Conservation (phyloP, 345 rosid genomes). For the Leavenworthia alabamica region DNA sequence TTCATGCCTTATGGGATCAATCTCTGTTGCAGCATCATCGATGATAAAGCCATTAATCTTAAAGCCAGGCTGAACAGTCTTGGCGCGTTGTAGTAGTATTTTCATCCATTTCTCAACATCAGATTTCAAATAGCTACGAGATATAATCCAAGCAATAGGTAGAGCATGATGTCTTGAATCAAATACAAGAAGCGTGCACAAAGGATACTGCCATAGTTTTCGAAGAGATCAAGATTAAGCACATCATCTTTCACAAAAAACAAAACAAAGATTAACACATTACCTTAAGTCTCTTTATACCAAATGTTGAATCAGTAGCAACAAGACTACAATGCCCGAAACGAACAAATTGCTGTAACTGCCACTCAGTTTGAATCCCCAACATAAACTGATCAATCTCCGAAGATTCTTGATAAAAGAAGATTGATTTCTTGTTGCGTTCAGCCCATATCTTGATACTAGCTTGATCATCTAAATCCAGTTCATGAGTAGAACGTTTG, state of each 20-base stretch:
- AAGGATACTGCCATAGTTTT: slow-evolving; percentile 57
- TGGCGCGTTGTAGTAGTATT: slow-evolving; percentile 58
- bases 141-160: slow-evolving; percentile 88
- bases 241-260: neutral
- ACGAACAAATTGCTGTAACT: slow-evolving; percentile 79
- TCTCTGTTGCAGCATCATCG: slow-evolving; percentile 83
- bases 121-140: slow-evolving; percentile 73
- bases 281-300: slow-evolving; percentile 90
- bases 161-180: slow-evolving; percentile 94
- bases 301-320: slow-evolving; percentile 84
- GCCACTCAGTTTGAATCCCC: slow-evolving; percentile 96
- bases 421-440: slow-evolving; percentile 78
- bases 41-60: slow-evolving; percentile 68
- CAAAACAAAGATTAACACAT: neutral
- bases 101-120: slow-evolving; percentile 89
- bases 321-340: slow-evolving; percentile 80
- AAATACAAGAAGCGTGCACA: slow-evolving; percentile 81
- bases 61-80: slow-evolving; percentile 62
- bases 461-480: slow-evolving; percentile 88
- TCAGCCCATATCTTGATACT: slow-evolving; percentile 86
- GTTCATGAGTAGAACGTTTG: slow-evolving; percentile 74
- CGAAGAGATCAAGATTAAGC: slow-evolving; percentile 13
- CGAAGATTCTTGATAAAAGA: slow-evolving; percentile 76
- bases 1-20: slow-evolving; percentile 73
- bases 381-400: slow-evolving; percentile 68